phyloP scores from a whole-genome alignment of 176 grass and related monocot genomes.

The Musa acuminata region DNA sequence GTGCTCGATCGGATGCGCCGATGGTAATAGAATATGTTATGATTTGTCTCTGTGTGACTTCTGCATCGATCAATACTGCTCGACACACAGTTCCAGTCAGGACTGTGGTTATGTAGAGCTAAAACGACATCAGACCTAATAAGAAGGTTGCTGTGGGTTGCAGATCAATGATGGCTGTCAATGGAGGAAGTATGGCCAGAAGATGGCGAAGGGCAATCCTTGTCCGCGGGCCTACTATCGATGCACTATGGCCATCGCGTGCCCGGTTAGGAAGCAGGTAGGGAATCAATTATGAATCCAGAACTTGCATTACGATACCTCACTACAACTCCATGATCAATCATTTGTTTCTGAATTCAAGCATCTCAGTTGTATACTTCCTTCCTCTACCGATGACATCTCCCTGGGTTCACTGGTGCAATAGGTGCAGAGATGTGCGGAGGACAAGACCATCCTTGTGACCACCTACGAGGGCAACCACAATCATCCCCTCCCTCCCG shows the following conservation, averaged over 20 bases:
- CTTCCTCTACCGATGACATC: not conserved
- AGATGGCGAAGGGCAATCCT: conserved; percentile 22
- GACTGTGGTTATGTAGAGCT: not conserved
- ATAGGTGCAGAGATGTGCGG: conserved; percentile 20
- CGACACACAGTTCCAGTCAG: too few relatives aligned
- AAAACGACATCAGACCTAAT: not conserved
- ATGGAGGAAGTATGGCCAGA: conserved; percentile 25
- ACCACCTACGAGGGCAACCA: conserved; percentile 23
- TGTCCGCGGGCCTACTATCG: conserved; percentile 22
- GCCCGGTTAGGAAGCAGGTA: conserved; percentile 17
- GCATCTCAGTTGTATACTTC: too few relatives aligned
- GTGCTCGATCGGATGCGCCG: conserved; percentile 20
- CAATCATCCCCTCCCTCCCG: conserved; percentile 16
- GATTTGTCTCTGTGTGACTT: too few relatives aligned
- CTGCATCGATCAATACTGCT: too few relatives aligned
- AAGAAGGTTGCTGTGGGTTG: not conserved
- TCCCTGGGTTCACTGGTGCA: not conserved
- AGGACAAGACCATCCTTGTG: conserved; percentile 6
- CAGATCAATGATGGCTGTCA: conserved; percentile 21
- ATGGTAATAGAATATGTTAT: conserved; percentile 2
- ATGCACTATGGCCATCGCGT: conserved; percentile 17
- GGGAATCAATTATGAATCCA: not conserved
- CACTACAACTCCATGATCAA: too few relatives aligned
- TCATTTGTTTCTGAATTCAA: too few relatives aligned
- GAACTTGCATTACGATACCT: not conserved